Evolutionary conservation across 345 rosid species (phyloP).

Genomic region (Euphorbia peplus): DNA sequence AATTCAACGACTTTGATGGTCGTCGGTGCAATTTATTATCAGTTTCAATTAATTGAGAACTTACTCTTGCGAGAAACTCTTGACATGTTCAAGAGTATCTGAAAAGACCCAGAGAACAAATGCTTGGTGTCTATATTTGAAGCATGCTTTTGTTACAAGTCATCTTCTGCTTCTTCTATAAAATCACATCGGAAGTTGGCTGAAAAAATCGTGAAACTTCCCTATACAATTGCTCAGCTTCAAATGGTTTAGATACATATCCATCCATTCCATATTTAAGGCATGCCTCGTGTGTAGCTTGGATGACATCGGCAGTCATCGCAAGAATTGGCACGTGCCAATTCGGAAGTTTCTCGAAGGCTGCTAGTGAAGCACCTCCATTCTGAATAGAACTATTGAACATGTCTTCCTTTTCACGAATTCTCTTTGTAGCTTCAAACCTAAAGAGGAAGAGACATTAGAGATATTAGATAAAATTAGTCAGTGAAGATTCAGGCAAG

Average conservation of each 20-base stretch:
- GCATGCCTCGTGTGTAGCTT: conserved; percentile 80
- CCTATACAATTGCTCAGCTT: conserved; percentile 71
- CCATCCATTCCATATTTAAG: conserved; percentile 72
- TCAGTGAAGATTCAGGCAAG: background rate
- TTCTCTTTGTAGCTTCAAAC: conserved; percentile 72
- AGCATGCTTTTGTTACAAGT: conserved; percentile 15
- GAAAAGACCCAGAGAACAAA: conserved; percentile 18
- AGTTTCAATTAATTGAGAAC: conserved; percentile 15
- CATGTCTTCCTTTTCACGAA: conserved; percentile 56
- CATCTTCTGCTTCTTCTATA: conserved; percentile 7
- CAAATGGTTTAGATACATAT: conserved; percentile 91
- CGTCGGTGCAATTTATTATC: no score
- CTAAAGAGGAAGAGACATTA: conserved; percentile 32
- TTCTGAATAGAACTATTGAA: conserved; percentile 32
- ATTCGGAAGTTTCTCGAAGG: conserved; percentile 29
- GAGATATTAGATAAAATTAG: background rate
- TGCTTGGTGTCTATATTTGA: conserved; percentile 17
- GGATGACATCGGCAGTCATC: conserved; percentile 96
- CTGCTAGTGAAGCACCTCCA: conserved; percentile 36
- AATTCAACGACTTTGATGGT: no score
- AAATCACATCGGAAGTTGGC: conserved; percentile 19
- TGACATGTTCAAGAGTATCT: conserved; percentile 10
- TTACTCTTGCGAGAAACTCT: conserved; percentile 31
- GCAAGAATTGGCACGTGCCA: conserved; percentile 77
- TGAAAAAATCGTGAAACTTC: conserved; percentile 74